A percentile compares a stretch with the other conserved stretches of the same genome.
Conservation (phyloP, 495 filamentous ascomycete genomes). For the Penicillium desertorum region DNA sequence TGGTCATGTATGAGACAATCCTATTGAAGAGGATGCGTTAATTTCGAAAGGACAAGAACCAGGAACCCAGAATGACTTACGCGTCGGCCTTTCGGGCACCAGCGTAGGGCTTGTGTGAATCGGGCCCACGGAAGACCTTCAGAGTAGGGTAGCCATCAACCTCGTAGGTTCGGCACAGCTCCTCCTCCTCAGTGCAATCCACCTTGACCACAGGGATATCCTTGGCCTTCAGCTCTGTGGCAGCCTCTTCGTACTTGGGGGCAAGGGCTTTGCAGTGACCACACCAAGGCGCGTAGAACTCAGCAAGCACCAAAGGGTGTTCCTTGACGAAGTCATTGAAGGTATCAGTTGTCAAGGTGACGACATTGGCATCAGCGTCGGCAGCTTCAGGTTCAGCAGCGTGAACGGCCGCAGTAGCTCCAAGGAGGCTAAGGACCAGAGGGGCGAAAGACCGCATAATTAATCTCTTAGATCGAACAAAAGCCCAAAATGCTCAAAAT, state of each 20-base stretch:
- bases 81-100: slow-evolving; percentile 88
- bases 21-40: slow-evolving; percentile 45
- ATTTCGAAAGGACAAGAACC: background rate
- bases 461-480: slow-evolving; percentile 5
- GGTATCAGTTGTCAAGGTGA: slow-evolving; percentile 77
- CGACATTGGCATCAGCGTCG: slow-evolving; percentile 62
- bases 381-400: slow-evolving; percentile 51
- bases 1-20: slow-evolving; percentile 98
- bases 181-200: slow-evolving; percentile 92
- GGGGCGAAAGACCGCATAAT: slow-evolving; percentile 58
- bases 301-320: slow-evolving; percentile 86
- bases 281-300: slow-evolving; percentile 99
- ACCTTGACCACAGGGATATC: slow-evolving; percentile 89
- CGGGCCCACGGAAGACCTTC: slow-evolving; percentile 96
- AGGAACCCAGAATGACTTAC: slow-evolving; percentile 51
- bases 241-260: slow-evolving; percentile 90
- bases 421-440: slow-evolving; percentile 58
- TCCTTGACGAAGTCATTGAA: slow-evolving; percentile 83
- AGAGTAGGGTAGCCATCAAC: slow-evolving; percentile 98
- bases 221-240: slow-evolving; percentile 92
- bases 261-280: slow-evolving; percentile 97
- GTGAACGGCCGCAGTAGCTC: slow-evolving; percentile 59
- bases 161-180: slow-evolving; percentile 83
- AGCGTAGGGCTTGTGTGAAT: slow-evolving; percentile 77
- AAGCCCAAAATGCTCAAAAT: slow-evolving; percentile 13